phyloP scores from a whole-genome alignment of 306 rosid genomes.

The Lablab purpureus region DNA sequence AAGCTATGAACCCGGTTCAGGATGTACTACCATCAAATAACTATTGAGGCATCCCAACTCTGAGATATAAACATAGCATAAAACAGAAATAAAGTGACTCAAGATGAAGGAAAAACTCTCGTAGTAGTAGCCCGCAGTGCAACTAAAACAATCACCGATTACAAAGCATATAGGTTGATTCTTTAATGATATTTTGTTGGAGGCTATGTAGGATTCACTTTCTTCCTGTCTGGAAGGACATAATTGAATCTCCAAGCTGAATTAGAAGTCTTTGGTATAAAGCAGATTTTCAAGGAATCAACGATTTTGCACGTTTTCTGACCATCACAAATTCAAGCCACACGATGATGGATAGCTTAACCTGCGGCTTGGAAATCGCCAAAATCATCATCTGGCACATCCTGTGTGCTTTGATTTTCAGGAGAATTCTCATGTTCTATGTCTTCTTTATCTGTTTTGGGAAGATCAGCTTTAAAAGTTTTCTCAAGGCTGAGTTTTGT shows the following conservation, averaged over 20 bases:
- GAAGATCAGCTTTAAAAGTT: conserved; percentile 48
- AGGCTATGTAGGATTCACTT: conserved; percentile 27
- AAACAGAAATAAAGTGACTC: conserved; percentile 38
- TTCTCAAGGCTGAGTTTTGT: conserved; percentile 64
- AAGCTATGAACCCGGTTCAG: conserved; percentile 15
- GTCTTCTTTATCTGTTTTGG: conserved; percentile 49
- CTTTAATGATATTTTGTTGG: conserved; percentile 38
- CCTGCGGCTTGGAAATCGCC: conserved; percentile 94
- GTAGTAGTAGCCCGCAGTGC: conserved; percentile 12
- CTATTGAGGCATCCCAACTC: conserved; percentile 42
- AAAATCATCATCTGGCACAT: conserved; percentile 82
- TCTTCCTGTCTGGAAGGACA: conserved; percentile 6
- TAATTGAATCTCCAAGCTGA: conserved; percentile 47
- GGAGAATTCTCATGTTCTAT: conserved; percentile 35
- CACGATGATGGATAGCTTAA: conserved; percentile 42
- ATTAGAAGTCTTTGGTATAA: conserved; percentile 41
- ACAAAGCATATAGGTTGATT: conserved; percentile 37
- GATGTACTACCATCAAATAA: conserved; percentile 29
- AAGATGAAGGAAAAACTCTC: conserved; percentile 21
- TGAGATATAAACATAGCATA: conserved; percentile 33
- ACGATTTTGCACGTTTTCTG: conserved; percentile 38
- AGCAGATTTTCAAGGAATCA: conserved; percentile 41
- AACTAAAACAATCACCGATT: conserved; percentile 40
- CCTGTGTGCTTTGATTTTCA: conserved; percentile 55
- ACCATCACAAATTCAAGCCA: conserved; percentile 45